Evolutionary conservation across 768 basidiomycete species (phyloP).

Genomic region (Nevesoporus exiguus): DNA sequence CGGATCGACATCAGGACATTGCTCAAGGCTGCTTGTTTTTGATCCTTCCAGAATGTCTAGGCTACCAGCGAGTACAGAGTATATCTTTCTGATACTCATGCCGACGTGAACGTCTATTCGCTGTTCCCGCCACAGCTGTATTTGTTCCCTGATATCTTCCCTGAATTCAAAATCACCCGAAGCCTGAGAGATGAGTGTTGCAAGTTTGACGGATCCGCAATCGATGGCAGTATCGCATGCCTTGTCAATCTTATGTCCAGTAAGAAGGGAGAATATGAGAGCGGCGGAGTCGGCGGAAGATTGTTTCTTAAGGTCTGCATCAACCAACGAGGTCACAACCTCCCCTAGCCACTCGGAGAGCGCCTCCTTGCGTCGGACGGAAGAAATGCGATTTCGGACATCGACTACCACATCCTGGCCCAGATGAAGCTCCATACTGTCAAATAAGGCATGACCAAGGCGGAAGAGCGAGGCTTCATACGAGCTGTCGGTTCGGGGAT

Average conservation of each 20-base stretch:
- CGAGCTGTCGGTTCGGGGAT: constrained; percentile 65
- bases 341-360: constrained; percentile 84
- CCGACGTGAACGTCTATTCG: constrained; percentile 66
- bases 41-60: constrained; percentile 56
- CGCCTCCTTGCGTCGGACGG: constrained; percentile 71
- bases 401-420: constrained; percentile 52
- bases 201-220: constrained; percentile 76
- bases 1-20: constrained; percentile 57
- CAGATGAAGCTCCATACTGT: constrained; percentile 68
- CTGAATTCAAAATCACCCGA: constrained; percentile 74
- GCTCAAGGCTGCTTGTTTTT: constrained; percentile 48
- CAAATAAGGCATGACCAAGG: constrained; percentile 87
- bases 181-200: constrained; percentile 85
- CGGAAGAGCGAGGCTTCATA: constrained; percentile 81
- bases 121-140: constrained; percentile 81
- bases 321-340: constrained; percentile 66
- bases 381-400: constrained; percentile 54
- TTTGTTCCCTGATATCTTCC: constrained; percentile 68
- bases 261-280: constrained; percentile 71
- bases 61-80: constrained; percentile 80
- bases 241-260: constrained; percentile 83
- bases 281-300: constrained; percentile 43
- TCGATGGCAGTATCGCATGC: constrained; percentile 75
- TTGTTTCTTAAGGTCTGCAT: constrained; percentile 60
- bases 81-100: constrained; percentile 69